Conservation (phyloP, 805 yeast species). For the Pichia californica region DNA sequence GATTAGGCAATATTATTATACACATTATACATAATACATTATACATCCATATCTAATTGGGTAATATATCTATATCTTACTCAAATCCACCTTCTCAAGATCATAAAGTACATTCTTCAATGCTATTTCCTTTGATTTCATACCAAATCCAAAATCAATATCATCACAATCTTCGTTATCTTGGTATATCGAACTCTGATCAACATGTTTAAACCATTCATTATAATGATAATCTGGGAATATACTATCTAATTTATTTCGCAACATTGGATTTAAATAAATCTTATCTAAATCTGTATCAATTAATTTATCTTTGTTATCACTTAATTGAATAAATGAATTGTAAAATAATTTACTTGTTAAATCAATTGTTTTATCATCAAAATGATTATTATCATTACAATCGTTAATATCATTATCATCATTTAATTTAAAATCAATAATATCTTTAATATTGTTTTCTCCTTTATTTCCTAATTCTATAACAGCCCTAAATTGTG, state of each 20-base stretch:
- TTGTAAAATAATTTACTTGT: not conserved
- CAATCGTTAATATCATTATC: not conserved
- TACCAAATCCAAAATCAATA: not conserved
- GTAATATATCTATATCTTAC: slow-evolving; percentile 1
- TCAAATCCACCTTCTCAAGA: slow-evolving; percentile 6
- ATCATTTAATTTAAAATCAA: not conserved
- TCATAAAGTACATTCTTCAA: slow-evolving; percentile 8
- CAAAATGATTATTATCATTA: not conserved
- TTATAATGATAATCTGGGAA: slow-evolving; percentile 11
- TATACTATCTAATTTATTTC: slow-evolving; percentile 10
- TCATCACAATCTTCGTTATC: slow-evolving; percentile 3
- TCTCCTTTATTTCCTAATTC: slow-evolving; percentile 14
- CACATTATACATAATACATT: too few species aligned
- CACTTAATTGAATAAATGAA: slow-evolving; percentile 1
- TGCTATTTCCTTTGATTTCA: not conserved
- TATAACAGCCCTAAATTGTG: slow-evolving; percentile 22
- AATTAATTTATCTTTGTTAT: slow-evolving; percentile 21
- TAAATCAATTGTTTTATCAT: not conserved
- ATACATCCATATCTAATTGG: too few species aligned
- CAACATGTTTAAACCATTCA: slow-evolving; percentile 12
- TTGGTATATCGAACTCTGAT: slow-evolving; percentile 10
- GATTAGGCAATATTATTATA: too few species aligned
- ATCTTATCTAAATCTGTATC: slow-evolving; percentile 34
- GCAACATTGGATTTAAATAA: slow-evolving; percentile 15
- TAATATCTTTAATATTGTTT: not conserved